Evolutionary conservation across 805 yeast species (phyloP).

Genomic region (Groenewaldozyma tartarivorans): DNA sequence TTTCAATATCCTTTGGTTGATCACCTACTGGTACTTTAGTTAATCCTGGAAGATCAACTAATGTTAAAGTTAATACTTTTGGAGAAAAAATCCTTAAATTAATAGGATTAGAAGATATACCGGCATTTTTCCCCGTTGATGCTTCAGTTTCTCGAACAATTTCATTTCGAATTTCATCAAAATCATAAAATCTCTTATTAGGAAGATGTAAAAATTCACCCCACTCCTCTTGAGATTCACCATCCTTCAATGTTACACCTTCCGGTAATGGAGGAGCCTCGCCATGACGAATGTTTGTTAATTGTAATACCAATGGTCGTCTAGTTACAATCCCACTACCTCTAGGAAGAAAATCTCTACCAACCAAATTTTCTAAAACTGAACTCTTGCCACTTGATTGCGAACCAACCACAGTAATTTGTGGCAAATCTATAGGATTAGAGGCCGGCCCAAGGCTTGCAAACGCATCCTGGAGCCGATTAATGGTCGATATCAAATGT

Average conservation of each 20-base stretch:
- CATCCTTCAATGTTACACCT: constrained; percentile 20
- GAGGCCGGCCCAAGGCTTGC: constrained; percentile 87
- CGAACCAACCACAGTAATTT: constrained; percentile 84
- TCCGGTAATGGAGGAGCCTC: constrained; percentile 16
- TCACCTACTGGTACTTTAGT: constrained; percentile 99
- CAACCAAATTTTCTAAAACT: constrained; percentile 82
- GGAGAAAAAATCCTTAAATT: constrained; percentile 91
- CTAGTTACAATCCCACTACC: constrained; percentile 88
- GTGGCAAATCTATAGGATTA: constrained; percentile 79
- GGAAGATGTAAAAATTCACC: constrained; percentile 95
- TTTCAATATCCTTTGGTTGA: constrained; percentile 95
- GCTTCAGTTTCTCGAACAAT: constrained; percentile 86
- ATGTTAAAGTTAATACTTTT: constrained; percentile 84
- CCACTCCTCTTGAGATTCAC: constrained; percentile 54
- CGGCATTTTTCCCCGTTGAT: constrained; percentile 61
- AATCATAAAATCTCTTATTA: constrained; percentile 75
- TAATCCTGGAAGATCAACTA: constrained; percentile 94
- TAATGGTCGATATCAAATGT: constrained; percentile 4
- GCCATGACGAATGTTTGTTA: constrained; percentile 41
- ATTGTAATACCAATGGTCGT: constrained; percentile 72
- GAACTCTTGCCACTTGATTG: constrained; percentile 87
- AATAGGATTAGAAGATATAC: constrained; percentile 88
- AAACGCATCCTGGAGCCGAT: constrained; percentile 57
- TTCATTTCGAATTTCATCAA: constrained; percentile 81
- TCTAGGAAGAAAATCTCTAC: constrained; percentile 83